A percentile compares a stretch with the other conserved stretches of the same genome.
These are phyloP conservation scores for Trichoderma guizhouense DNA, from an alignment of 2,329 filamentous ascomycete genomes.

Conservation along the genomic window DNA sequence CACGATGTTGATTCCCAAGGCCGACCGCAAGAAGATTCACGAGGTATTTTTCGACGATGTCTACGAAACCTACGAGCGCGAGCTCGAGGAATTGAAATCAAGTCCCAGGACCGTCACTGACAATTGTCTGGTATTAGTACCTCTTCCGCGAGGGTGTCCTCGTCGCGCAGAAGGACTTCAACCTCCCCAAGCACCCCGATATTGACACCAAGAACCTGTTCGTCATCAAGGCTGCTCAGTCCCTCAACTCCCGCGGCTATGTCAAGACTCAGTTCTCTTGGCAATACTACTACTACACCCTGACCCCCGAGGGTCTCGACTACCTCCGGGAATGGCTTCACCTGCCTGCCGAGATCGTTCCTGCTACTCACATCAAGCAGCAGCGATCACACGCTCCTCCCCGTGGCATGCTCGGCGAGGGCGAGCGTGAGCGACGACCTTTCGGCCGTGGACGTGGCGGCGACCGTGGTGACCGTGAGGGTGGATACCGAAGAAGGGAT, in stretches of 20 bases:
- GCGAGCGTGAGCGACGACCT: constrained; percentile 75
- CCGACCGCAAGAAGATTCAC: constrained; percentile 99
- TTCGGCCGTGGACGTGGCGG: constrained; percentile 76
- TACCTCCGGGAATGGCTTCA: constrained; percentile 99
- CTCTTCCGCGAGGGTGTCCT: constrained; percentile 92
- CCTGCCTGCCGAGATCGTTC: constrained; percentile 98
- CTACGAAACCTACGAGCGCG: not conserved
- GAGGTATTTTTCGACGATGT: constrained; percentile 48
- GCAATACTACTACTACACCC: constrained; percentile 99
- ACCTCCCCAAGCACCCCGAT: constrained; percentile 94
- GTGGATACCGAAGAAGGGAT: constrained; percentile 89
- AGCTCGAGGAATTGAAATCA: not conserved
- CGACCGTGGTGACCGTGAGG: constrained; percentile 77
- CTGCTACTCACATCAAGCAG: constrained; percentile 99
- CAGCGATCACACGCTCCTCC: constrained; percentile 97
- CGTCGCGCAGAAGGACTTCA: constrained; percentile 99
- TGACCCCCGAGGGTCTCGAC: constrained; percentile 98
- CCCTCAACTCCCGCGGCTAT: constrained; percentile 94
- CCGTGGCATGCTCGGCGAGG: constrained; percentile 95
- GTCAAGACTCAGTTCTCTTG: constrained; percentile 99
- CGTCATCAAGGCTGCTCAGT: constrained; percentile 99
- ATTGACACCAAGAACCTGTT: constrained; percentile 99
- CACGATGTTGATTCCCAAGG: constrained; percentile 98
- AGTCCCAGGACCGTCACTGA: constrained; percentile 23
- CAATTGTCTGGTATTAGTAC: constrained; percentile 56